Conservation (phyloP, 2,329 filamentous ascomycete species). For the Emergomyces africanus region DNA sequence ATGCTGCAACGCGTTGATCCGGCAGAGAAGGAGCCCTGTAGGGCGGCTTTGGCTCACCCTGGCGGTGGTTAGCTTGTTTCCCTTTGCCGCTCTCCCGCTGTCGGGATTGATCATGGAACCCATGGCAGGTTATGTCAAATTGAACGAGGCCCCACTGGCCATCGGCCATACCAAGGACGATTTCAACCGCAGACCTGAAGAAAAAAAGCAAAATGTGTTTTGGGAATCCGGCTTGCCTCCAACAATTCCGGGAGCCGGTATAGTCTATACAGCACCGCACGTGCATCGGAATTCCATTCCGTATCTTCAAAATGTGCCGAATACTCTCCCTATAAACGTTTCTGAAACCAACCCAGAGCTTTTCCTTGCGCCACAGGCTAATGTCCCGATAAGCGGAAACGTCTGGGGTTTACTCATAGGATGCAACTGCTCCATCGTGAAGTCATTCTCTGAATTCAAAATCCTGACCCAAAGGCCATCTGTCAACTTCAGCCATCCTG, state of each 20-base stretch:
- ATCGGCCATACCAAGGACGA: background rate
- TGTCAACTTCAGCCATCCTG: background rate
- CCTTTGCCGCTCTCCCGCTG: conserved; percentile 6
- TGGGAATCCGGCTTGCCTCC: conserved; percentile 1
- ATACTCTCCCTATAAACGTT: background rate
- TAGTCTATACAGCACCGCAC: conserved; percentile 3
- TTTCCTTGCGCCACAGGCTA: conserved; percentile 4
- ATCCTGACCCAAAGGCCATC: background rate
- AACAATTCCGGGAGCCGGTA: conserved; percentile 1
- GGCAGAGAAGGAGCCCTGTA: background rate
- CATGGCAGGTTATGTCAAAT: background rate
- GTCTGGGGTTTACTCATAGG: conserved; percentile 5
- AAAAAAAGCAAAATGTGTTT: background rate
- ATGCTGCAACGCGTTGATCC: background rate
- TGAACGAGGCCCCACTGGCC: background rate
- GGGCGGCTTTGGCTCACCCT: conserved; percentile 5
- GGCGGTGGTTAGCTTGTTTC: conserved; percentile 4
- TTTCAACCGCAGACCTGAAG: background rate
- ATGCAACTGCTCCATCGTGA: conserved; percentile 6
- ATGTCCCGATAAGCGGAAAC: conserved; percentile 1
- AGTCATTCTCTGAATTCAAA: conserved; percentile 3
- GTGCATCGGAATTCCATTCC: background rate
- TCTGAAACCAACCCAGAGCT: background rate
- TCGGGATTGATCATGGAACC: conserved; percentile 6
- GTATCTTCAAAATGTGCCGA: background rate